Percentiles rank a stretch among this genome's conserved stretches.
These are phyloP conservation scores for Candida multigemmis DNA, from an alignment of 805 yeast species.

Conservation along the genomic window DNA sequence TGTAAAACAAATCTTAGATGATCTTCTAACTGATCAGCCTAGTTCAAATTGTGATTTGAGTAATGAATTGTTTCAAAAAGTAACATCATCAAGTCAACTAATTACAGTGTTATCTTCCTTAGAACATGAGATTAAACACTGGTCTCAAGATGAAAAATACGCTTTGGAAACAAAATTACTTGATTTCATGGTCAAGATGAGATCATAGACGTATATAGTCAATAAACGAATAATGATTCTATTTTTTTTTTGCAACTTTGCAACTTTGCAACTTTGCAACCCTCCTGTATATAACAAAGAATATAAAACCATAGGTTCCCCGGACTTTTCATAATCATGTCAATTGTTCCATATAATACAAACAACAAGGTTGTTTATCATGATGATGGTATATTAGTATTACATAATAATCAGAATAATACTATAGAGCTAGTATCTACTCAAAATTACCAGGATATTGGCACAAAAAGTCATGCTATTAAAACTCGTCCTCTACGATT, in stretches of 20 bases:
- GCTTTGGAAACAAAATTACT: conserved; percentile 24
- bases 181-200: conserved; percentile 23
- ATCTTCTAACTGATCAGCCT: too few species aligned
- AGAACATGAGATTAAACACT: too few species aligned
- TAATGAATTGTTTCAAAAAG: too few species aligned
- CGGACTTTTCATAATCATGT: too few species aligned
- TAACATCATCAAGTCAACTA: too few species aligned
- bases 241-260: not conserved
- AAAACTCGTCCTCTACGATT: not conserved
- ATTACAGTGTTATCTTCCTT: too few species aligned
- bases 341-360: conserved; percentile 27
- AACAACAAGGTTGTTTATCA: conserved; percentile 22
- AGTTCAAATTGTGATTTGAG: too few species aligned
- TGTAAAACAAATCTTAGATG: too few species aligned
- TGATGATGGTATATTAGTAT: conserved; percentile 24
- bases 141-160: conserved; percentile 10
- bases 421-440: conserved; percentile 17
- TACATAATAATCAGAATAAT: conserved; percentile 22
- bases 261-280: not conserved
- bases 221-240: not conserved
- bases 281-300: not conserved
- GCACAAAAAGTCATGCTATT: too few species aligned
- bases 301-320: too few species aligned
- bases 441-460: not conserved
- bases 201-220: conserved; percentile 4